phyloP scores from a whole-genome alignment of 108 stramenopile species.

The Cyclostephanos tholiformis region DNA sequence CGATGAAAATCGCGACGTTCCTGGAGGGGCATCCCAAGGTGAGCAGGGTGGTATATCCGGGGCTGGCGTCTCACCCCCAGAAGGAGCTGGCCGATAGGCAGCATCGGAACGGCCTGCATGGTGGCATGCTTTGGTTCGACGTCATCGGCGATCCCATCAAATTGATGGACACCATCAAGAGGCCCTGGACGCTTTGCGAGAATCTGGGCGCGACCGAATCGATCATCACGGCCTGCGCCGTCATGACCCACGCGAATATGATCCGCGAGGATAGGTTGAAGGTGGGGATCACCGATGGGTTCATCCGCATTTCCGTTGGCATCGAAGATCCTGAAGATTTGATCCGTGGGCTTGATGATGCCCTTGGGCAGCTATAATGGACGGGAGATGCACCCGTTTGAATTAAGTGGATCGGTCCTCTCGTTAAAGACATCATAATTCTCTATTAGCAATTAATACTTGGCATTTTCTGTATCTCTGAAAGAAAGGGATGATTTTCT shows the following conservation, averaged over 20 bases:
- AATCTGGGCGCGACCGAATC: slow-evolving; percentile 83
- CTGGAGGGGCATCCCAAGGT: slow-evolving; percentile 83
- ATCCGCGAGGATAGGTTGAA: slow-evolving; percentile 71
- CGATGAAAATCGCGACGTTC: slow-evolving; percentile 79
- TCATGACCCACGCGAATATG: slow-evolving; percentile 90
- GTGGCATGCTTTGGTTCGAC: slow-evolving; percentile 88
- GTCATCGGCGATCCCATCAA: slow-evolving; percentile 80
- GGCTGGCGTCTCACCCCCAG: slow-evolving; percentile 76
- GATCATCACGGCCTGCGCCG: slow-evolving; percentile 81
- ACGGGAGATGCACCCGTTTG: not conserved
- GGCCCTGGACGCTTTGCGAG: slow-evolving; percentile 84
- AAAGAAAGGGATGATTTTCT: too few relatives aligned
- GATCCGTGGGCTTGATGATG: slow-evolving; percentile 69
- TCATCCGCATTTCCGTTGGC: slow-evolving; percentile 82
- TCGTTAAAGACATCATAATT: not conserved
- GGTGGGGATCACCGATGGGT: slow-evolving; percentile 86
- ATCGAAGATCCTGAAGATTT: slow-evolving; percentile 82
- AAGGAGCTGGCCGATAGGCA: slow-evolving; percentile 81
- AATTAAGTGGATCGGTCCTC: too few relatives aligned
- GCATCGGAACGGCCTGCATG: slow-evolving; percentile 74
- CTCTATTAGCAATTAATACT: not conserved
- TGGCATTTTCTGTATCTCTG: not conserved
- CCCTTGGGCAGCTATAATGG: slow-evolving; percentile 64
- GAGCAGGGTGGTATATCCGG: slow-evolving; percentile 74
- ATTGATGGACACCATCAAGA: slow-evolving; percentile 78